A percentile compares a stretch with the other conserved stretches of the same genome.
Evolutionary conservation across 1,284 basidiomycete genomes (phyloP).

Genomic region (Microbotryum intermedium): DNA sequence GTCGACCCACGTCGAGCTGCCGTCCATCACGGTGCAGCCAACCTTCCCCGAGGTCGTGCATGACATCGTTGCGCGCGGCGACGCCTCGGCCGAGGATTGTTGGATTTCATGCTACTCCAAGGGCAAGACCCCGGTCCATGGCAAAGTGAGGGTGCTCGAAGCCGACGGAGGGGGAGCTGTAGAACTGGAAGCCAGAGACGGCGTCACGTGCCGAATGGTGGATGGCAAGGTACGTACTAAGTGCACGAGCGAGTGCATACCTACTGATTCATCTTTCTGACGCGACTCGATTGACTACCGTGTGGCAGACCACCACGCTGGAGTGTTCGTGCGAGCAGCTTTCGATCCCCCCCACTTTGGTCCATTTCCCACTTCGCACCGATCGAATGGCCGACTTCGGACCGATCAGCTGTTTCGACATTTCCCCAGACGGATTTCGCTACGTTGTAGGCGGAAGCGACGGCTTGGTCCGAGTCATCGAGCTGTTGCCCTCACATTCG

Average conservation of each 20-base stretch:
- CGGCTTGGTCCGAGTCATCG: conserved; percentile 38
- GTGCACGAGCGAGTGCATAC: too few species aligned
- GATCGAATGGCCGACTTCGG: neutral
- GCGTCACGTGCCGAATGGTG: conserved; percentile 23
- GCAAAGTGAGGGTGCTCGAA: conserved; percentile 47
- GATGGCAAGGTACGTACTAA: neutral
- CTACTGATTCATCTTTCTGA: neutral
- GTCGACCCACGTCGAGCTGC: conserved; percentile 18
- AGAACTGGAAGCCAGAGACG: conserved; percentile 27
- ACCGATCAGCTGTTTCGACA: conserved; percentile 37
- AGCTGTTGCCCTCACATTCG: conserved; percentile 23
- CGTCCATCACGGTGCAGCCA: conserved; percentile 52
- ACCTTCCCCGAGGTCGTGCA: conserved; percentile 52
- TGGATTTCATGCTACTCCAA: conserved; percentile 62
- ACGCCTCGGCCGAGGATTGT: conserved; percentile 52
- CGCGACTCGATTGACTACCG: neutral
- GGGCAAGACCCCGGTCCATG: conserved; percentile 50
- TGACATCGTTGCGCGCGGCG: conserved; percentile 50
- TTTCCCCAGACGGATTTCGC: conserved; percentile 34
- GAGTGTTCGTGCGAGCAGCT: conserved; percentile 6
- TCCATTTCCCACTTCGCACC: conserved; percentile 16
- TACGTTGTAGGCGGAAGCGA: conserved; percentile 41
- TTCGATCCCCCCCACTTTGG: conserved; percentile 5
- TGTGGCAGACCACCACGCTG: neutral
- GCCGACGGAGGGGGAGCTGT: conserved; percentile 28